Percentiles rank a stretch among this genome's conserved stretches.
phyloP scores from a whole-genome alignment of 2,329 filamentous ascomycete species.

The Xylariaceae sp. region DNA sequence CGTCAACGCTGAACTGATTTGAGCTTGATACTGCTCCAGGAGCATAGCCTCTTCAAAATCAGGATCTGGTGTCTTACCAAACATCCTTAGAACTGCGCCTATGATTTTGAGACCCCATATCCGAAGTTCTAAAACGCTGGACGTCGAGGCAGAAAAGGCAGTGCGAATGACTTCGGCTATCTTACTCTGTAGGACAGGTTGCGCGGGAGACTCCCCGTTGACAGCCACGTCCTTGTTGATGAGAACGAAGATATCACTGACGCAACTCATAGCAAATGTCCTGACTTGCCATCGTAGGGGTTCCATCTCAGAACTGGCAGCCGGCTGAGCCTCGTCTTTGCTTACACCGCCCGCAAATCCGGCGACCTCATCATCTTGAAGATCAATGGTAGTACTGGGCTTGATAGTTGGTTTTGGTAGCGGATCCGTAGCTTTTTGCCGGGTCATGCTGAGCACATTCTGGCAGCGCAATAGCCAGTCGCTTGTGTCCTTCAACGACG shows the following conservation, averaged over 20 bases:
- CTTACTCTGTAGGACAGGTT: constrained; percentile 72
- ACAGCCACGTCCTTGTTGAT: constrained; percentile 75
- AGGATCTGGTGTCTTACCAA: constrained; percentile 90
- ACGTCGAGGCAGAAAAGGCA: constrained; percentile 95
- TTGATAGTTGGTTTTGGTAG: constrained; percentile 42
- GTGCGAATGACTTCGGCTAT: constrained; percentile 93
- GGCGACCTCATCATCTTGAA: constrained; percentile 94
- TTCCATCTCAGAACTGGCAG: constrained; percentile 66
- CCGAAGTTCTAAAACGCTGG: constrained; percentile 82
- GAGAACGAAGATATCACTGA: constrained; percentile 76
- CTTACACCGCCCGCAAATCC: constrained; percentile 72
- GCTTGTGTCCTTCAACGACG: constrained; percentile 72
- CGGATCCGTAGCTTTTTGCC: constrained; percentile 59
- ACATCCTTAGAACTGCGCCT: constrained; percentile 89
- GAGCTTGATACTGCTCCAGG: constrained; percentile 95
- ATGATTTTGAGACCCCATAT: constrained; percentile 93
- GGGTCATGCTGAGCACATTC: constrained; percentile 81
- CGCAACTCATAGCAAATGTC: constrained; percentile 86
- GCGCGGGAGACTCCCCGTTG: constrained; percentile 73
- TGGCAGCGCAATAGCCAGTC: constrained; percentile 90
- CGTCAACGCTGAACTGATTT: constrained; percentile 93
- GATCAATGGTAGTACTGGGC: constrained; percentile 60
- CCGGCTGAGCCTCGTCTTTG: constrained; percentile 48
- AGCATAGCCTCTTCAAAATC: constrained; percentile 97
- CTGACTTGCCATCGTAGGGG: constrained; percentile 92